phyloP scores from a whole-genome alignment of 495 filamentous ascomycete genomes.

The Tuber indicum region DNA sequence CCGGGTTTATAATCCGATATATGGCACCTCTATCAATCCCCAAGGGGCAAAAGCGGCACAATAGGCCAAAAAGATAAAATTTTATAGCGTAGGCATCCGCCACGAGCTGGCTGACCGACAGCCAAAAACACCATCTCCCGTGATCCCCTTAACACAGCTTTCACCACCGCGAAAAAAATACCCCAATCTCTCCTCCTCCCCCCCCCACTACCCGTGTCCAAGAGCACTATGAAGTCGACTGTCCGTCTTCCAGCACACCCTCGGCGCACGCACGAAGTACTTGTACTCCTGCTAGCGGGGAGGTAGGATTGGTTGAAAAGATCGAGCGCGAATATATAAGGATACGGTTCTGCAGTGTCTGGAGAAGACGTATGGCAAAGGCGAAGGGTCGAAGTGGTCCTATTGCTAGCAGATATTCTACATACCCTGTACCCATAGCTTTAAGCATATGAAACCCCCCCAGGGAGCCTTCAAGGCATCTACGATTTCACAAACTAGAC shows the following conservation, averaged over 20 bases:
- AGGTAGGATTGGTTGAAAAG: conserved; percentile 54
- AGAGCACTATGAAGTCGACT: conserved; percentile 66
- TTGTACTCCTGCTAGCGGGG: conserved; percentile 48
- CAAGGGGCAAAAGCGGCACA: neutral
- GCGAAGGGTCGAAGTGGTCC: conserved; percentile 53
- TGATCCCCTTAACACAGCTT: conserved; percentile 47
- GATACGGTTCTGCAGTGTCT: conserved; percentile 54
- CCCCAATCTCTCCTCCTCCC: conserved; percentile 12
- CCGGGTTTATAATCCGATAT: too few species aligned
- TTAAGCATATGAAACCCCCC: neutral
- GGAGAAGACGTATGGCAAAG: conserved; percentile 55
- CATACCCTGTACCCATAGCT: neutral
- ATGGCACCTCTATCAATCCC: neutral
- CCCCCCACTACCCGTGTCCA: conserved; percentile 49
- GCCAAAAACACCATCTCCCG: conserved; percentile 43
- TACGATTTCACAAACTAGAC: neutral
- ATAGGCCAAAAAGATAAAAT: neutral
- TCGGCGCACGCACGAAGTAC: conserved; percentile 59
- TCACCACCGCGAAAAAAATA: conserved; percentile 27
- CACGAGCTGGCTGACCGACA: conserved; percentile 48
- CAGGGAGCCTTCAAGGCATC: neutral
- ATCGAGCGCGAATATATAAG: conserved; percentile 48
- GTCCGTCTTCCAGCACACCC: conserved; percentile 51
- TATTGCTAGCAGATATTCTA: conserved; percentile 60
- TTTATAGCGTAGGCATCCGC: conserved; percentile 42